Conservation (phyloP, 176 grass and related monocot species). For the Bonia amplexicaulis region DNA sequence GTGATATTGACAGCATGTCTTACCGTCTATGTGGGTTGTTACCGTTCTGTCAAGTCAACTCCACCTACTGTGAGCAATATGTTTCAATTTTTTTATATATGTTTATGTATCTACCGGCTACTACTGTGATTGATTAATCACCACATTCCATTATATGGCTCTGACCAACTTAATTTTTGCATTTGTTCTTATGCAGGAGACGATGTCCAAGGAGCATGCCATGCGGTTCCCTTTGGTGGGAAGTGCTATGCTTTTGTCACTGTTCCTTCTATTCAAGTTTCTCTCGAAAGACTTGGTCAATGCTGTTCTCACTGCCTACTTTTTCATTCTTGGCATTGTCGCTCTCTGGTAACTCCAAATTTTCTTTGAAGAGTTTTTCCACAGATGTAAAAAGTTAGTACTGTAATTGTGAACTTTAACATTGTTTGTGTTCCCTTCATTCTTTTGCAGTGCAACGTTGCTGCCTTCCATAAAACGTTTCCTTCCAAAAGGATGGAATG, state of each 20-base stretch:
- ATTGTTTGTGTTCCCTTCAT: background rate
- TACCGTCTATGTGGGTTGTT: constrained; percentile 90
- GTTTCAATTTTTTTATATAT: background rate
- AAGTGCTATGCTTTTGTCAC: constrained; percentile 87
- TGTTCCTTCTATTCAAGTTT: constrained; percentile 94
- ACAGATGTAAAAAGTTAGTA: background rate
- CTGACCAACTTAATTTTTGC: background rate
- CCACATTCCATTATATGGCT: background rate
- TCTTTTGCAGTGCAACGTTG: constrained; percentile 61
- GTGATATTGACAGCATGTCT: constrained; percentile 95
- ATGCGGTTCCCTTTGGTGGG: constrained; percentile 94
- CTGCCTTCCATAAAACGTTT: constrained; percentile 70
- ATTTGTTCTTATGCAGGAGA: constrained; percentile 57
- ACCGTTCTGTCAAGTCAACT: constrained; percentile 84
- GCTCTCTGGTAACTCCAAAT: constrained; percentile 61
- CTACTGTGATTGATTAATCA: background rate
- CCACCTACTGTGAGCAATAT: constrained; percentile 59
- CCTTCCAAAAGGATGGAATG: constrained; percentile 77
- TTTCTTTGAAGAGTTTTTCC: background rate
- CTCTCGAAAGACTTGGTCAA: constrained; percentile 94
- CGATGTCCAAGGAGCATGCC: constrained; percentile 93
- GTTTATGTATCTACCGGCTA: background rate
- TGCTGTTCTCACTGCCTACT: constrained; percentile 84
- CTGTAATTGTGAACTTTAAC: background rate
- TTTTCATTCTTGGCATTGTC: constrained; percentile 85